Percentiles rank a stretch among this genome's conserved stretches.
Conservation (phyloP, 192 early-diverging fungal genomes). For the Coemansia sp. region DNA sequence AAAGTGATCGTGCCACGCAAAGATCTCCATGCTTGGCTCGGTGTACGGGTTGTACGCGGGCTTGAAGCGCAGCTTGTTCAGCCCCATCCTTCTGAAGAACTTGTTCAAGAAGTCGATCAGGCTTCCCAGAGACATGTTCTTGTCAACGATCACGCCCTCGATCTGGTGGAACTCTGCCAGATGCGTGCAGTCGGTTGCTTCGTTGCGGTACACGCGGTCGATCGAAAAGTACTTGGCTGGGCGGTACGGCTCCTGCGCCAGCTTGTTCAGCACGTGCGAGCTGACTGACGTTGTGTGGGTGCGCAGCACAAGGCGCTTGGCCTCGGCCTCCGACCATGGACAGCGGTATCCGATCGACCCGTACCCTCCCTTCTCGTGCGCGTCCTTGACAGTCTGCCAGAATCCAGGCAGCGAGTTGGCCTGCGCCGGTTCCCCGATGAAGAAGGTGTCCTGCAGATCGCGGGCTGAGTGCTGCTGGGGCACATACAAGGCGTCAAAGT, state of each 20-base stretch:
- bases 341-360: conserved; percentile 95
- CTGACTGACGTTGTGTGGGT: conserved; percentile 97
- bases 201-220: conserved; percentile 98
- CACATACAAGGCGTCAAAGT: conserved; percentile 99
- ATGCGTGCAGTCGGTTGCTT: conserved; percentile 96
- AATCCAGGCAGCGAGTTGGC: conserved; percentile 83
- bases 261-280: conserved; percentile 88
- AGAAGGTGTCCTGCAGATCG: conserved; percentile 85
- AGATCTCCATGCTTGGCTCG: conserved; percentile 99
- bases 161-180: conserved; percentile 99
- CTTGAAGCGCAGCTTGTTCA: conserved; percentile 94
- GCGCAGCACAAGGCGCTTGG: conserved; percentile 87
- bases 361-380: conserved; percentile 92
- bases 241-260: conserved; percentile 85
- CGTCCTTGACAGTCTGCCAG: conserved; percentile 85
- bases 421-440: conserved; percentile 61
- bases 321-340: conserved; percentile 89
- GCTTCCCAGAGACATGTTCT: conserved; percentile 90
- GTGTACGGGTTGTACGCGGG: conserved; percentile 99
- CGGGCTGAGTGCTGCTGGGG: conserved; percentile 97
- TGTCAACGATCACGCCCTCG: conserved; percentile 97
- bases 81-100: conserved; percentile 98
- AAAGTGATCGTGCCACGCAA: conserved; percentile 90
- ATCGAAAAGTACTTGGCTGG: conserved; percentile 99
- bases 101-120: conserved; percentile 94